Percentiles rank a stretch among this genome's conserved stretches.
phyloP scores from a whole-genome alignment of 345 rosid species.

The Aurinia saxatilis region DNA sequence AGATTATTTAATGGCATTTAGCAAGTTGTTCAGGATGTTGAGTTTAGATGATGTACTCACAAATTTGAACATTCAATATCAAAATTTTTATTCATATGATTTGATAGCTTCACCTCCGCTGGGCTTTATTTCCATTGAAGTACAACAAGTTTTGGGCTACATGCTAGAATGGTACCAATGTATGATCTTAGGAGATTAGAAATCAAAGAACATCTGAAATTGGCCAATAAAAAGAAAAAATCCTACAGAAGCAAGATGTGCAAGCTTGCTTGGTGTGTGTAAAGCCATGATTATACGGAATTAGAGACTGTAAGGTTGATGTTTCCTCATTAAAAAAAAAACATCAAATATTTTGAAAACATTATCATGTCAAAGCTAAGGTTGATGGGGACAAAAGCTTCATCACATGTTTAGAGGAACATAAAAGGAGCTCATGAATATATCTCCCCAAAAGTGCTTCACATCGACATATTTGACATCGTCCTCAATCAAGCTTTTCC shows the following conservation, averaged over 20 bases:
- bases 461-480: background rate
- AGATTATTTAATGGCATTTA: background rate
- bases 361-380: background rate
- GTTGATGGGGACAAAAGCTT: slow-evolving; percentile 14
- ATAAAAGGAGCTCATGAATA: background rate
- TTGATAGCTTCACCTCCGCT: too few species aligned
- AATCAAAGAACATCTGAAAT: too few species aligned
- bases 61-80: too few species aligned
- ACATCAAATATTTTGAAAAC: slow-evolving; percentile 15
- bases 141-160: too few species aligned
- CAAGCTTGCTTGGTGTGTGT: background rate
- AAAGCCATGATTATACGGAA: background rate
- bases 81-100: too few species aligned
- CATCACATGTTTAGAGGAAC: slow-evolving; percentile 20
- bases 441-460: slow-evolving; percentile 5
- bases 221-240: too few species aligned
- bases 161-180: too few species aligned
- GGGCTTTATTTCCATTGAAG: too few species aligned
- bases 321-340: slow-evolving; percentile 4
- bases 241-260: background rate
- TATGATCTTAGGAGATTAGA: too few species aligned
- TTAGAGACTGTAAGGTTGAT: slow-evolving; percentile 6
- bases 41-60: too few species aligned
- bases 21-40: too few species aligned
- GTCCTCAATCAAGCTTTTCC: slow-evolving; percentile 75